Base-by-base conservation (phyloP, 352 stramenopile species). In the Bremia lactucae region DNA sequence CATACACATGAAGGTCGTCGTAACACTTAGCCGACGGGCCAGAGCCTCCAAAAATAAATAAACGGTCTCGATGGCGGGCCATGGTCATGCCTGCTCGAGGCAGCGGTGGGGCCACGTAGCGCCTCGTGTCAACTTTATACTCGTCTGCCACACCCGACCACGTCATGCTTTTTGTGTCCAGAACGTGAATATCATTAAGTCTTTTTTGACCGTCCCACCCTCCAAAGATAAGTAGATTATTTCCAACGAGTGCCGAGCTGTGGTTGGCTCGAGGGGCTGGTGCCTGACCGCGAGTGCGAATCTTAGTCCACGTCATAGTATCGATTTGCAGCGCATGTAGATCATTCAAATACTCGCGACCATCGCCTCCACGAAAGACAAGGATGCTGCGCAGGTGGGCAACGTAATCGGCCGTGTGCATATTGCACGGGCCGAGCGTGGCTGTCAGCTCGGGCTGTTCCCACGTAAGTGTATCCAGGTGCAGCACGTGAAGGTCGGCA, bases 361-460 rank as follows among this genome's bases (percentile, higher is more conserved):
- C 89, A 49, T 97, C 91, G 18, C 93, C 91, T 26, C 93, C 91
- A 18, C 92, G 76, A 50, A 98, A 98, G 0, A 98, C 83, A 31
- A 96, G 78, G 31, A 97, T 89, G 57, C 86, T 84, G 15, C 72
- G 60, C 33, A 77, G 42, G 20, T 76, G 55, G 4, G 72, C 54
- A 4, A 97, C 66, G 46, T 87, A 98, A 57, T 98, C 92, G 6
- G 89, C 87, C n/a, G 87, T 97, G 70, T 98, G 94, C 92, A 98
- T 97, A 59, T 98, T 98, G 59, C 94, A 98, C 9, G 92, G 88
- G 3, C 94, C 92, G 0, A 77, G 74, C 1, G 60, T 55, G 13
- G 50, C 47, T n/a, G 59, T 64, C 13, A 62, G 54, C 15, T 63
- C 52, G 15, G 72, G 69, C 39, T 83, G 57, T 21, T 62, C 49